phyloP scores from a whole-genome alignment of 441 rosid species.

The Populus hybrid region DNA sequence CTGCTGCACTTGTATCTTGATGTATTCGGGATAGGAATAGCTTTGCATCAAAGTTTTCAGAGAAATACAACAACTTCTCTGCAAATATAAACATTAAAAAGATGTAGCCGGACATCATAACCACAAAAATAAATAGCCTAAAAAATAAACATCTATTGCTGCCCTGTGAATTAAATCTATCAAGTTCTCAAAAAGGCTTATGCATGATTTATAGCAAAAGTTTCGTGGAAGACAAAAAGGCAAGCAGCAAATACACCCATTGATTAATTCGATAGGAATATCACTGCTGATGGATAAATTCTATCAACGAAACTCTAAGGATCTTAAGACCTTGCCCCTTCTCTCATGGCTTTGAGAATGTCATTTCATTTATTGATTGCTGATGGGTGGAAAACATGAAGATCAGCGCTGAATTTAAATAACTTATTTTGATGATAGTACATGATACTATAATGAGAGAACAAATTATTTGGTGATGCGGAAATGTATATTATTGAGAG shows the following conservation, averaged over 20 bases:
- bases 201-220: slow-evolving; percentile 5
- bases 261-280: not conserved
- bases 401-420: not conserved
- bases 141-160: not conserved
- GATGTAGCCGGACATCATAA: slow-evolving; percentile 1
- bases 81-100: slow-evolving; percentile 33
- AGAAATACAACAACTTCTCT: slow-evolving; percentile 89
- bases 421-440: too few species aligned
- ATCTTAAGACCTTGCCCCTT: not conserved
- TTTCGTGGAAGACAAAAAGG: not conserved
- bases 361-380: not conserved
- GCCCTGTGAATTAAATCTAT: not conserved
- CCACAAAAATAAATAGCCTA: not conserved
- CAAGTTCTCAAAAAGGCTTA: not conserved
- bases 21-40: slow-evolving; percentile 87
- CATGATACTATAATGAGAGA: not conserved
- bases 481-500: not conserved
- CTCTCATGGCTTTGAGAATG: not conserved
- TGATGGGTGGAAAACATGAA: not conserved
- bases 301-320: not conserved
- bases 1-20: slow-evolving; percentile 74
- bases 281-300: not conserved
- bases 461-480: not conserved
- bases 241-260: not conserved
- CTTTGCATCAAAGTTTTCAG: slow-evolving; percentile 89